phyloP scores from a whole-genome alignment of 2,329 filamentous ascomycete species.

The Davidsoniella eucalypti region DNA sequence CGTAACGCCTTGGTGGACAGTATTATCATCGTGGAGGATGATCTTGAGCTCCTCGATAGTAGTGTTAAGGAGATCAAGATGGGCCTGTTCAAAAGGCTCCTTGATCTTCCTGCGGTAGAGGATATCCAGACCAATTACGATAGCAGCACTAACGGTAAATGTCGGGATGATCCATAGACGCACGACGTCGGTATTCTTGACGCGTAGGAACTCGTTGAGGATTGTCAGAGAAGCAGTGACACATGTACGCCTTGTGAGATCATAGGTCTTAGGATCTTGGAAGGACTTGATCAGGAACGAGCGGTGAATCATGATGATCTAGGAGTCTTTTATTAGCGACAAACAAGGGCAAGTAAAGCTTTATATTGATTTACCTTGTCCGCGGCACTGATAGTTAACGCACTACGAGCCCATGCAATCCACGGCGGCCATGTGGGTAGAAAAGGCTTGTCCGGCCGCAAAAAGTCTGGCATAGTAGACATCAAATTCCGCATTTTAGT shows the following conservation, averaged over 20 bases:
- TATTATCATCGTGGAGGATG: constrained; percentile 3
- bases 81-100: constrained; percentile 1
- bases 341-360: background rate
- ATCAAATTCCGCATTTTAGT: constrained; percentile 7
- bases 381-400: constrained; percentile 11
- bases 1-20: constrained; percentile 1
- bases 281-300: constrained; percentile 12
- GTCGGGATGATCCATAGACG: constrained; percentile 13
- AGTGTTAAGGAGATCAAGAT: constrained; percentile 5
- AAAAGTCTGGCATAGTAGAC: constrained; percentile 4
- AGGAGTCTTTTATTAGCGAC: background rate
- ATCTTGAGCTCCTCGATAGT: constrained; percentile 2
- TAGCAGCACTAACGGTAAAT: constrained; percentile 10
- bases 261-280: constrained; percentile 9
- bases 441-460: constrained; percentile 2
- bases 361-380: constrained; percentile 7
- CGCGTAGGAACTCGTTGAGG: constrained; percentile 9
- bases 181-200: constrained; percentile 8
- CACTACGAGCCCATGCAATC: constrained; percentile 11
- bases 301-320: constrained; percentile 13
- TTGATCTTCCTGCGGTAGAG: constrained; percentile 7
- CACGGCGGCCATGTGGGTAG: constrained; percentile 8
- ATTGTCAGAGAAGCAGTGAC: constrained; percentile 9
- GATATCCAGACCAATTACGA: constrained; percentile 11
- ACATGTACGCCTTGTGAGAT: constrained; percentile 9